Percentiles rank a stretch among this genome's conserved stretches.
Conservation (phyloP, 768 basidiomycete genomes). For the Suillus discolor region DNA sequence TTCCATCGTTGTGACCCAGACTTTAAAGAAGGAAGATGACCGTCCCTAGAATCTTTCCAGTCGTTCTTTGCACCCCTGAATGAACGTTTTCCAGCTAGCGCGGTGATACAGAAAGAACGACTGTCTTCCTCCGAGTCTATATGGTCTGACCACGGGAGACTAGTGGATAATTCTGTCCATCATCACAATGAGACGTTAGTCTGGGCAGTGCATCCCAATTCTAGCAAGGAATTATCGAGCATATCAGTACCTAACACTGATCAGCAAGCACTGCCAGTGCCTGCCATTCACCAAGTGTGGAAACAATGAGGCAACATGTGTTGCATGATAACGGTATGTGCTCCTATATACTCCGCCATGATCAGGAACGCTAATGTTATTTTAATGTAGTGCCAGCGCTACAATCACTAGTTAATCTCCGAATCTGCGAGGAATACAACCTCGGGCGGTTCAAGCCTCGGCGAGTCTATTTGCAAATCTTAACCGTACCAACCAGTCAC, state of each 20-base stretch:
- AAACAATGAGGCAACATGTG: slow-evolving; percentile 1
- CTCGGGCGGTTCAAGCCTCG: not conserved
- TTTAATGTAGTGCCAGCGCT: not conserved
- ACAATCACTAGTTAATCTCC: not conserved
- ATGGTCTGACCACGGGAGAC: not conserved
- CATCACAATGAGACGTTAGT: not conserved
- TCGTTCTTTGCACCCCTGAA: not conserved
- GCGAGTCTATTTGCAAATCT: not conserved
- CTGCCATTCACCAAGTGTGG: not conserved
- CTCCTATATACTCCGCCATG: not conserved
- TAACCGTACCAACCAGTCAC: not conserved
- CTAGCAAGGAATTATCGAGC: not conserved
- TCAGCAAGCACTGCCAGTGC: not conserved
- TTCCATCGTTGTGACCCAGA: not conserved
- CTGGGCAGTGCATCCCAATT: not conserved
- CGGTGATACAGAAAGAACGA: not conserved
- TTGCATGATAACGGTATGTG: not conserved
- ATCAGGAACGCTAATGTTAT: not conserved
- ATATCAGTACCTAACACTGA: not conserved
- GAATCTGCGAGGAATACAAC: slow-evolving; percentile 3
- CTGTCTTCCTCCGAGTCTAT: not conserved
- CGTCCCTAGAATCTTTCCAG: not conserved
- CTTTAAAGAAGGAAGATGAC: not conserved
- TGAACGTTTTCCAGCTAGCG: not conserved
- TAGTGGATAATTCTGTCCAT: not conserved